Evolutionary conservation across 345 rosid genomes (phyloP).

Genomic region (Mangifera indica): DNA sequence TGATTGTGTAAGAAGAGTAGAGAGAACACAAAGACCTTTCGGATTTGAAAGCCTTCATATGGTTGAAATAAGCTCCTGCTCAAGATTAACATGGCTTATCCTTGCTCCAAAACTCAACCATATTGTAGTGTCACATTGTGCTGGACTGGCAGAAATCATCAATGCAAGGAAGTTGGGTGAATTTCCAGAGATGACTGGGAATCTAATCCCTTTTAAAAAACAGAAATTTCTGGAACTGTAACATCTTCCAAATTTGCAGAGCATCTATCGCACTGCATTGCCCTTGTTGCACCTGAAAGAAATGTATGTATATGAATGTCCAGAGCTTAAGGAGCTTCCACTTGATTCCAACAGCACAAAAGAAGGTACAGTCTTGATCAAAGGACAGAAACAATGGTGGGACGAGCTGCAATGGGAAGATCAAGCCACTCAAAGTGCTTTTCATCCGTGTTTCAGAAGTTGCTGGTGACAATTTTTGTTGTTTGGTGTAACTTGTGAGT

Average conservation of each 20-base stretch:
- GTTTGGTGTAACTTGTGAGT: too few species aligned
- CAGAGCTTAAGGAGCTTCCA: neutral
- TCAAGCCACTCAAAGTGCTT: neutral
- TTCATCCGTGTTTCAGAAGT: neutral
- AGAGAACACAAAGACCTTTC: too few species aligned
- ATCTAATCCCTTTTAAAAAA: neutral
- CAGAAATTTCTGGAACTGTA: conserved; percentile 8
- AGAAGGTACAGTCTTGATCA: neutral
- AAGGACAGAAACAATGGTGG: conserved; percentile 4
- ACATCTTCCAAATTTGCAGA: conserved; percentile 9
- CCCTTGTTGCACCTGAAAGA: conserved; percentile 6
- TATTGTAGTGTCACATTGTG: too few species aligned
- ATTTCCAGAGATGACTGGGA: too few species aligned
- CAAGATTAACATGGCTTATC: too few species aligned
- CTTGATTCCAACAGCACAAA: neutral
- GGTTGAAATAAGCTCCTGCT: too few species aligned
- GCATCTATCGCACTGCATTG: conserved; percentile 8
- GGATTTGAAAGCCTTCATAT: too few species aligned
- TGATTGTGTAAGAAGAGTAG: too few species aligned
- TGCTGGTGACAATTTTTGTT: too few species aligned
- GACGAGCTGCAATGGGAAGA: neutral
- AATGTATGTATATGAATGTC: neutral
- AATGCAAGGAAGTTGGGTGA: too few species aligned
- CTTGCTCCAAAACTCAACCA: too few species aligned
- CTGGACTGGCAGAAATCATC: too few species aligned